These are phyloP conservation scores for Tulasnella sp. DNA, from an alignment of 768 basidiomycete species.

Conservation along the genomic window DNA sequence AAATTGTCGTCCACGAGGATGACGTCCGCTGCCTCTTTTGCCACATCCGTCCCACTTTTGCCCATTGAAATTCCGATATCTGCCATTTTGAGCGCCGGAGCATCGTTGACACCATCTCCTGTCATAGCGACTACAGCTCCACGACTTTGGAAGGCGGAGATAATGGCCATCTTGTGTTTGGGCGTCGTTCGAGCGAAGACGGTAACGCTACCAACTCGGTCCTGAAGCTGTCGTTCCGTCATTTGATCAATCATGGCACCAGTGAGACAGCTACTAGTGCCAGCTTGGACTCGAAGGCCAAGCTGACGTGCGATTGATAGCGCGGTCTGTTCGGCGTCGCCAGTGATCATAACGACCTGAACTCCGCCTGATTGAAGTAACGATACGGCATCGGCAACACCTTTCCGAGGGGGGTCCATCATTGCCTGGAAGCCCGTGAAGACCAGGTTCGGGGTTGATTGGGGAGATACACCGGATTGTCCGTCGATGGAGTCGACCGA, in stretches of 20 bases:
- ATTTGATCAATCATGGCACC: conserved; percentile 81
- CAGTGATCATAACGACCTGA: conserved; percentile 98
- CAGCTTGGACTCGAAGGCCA: conserved; percentile 61
- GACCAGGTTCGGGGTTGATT: conserved; percentile 46
- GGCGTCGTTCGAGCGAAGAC: conserved; percentile 96
- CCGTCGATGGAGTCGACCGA: conserved; percentile 38
- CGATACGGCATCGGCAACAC: conserved; percentile 83
- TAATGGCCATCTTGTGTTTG: conserved; percentile 95
- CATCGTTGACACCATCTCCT: conserved; percentile 96
- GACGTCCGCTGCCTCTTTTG: conserved; percentile 95
- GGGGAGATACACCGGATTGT: conserved; percentile 23
- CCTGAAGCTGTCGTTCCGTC: conserved; percentile 69
- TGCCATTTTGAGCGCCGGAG: conserved; percentile 94
- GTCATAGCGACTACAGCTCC: conserved; percentile 96
- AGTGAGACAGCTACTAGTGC: conserved; percentile 45
- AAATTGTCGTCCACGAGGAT: conserved; percentile 98
- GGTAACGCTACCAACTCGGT: conserved; percentile 66
- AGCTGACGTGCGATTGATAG: conserved; percentile 79
- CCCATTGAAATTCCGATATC: conserved; percentile 99
- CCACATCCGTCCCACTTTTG: conserved; percentile 95
- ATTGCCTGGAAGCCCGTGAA: conserved; percentile 94
- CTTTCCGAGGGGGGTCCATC: conserved; percentile 89
- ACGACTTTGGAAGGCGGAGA: conserved; percentile 83
- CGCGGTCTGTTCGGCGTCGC: conserved; percentile 88
- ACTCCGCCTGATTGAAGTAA: conserved; percentile 78